These are phyloP conservation scores for Picea glauca DNA, from an alignment of 75 land plant genomes.

Conservation along the genomic window DNA sequence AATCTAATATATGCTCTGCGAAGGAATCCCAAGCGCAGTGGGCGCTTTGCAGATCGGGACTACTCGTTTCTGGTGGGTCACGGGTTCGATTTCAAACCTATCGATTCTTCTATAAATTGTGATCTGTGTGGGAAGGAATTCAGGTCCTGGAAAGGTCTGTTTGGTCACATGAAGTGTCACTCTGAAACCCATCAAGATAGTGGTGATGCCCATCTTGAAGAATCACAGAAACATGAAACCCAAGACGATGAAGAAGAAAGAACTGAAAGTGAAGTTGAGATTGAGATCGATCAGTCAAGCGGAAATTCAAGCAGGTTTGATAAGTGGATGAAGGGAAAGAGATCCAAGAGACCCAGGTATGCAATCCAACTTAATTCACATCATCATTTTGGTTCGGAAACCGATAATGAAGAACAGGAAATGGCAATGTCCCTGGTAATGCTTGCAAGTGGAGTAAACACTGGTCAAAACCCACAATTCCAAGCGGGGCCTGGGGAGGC, in stretches of 20 bases:
- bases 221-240: not conserved
- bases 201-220: conserved; percentile 3
- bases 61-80: conserved; percentile 17
- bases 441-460: conserved; percentile 10
- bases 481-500: not conserved
- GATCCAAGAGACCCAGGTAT: conserved; percentile 10
- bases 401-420: not conserved
- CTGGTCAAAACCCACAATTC: not conserved
- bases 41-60: conserved; percentile 5
- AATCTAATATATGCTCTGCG: conserved; percentile 14
- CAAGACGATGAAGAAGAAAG: conserved; percentile 24
- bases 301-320: not conserved
- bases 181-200: conserved; percentile 10
- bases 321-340: conserved; percentile 10
- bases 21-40: conserved; percentile 16
- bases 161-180: conserved; percentile 52
- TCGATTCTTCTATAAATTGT: not conserved
- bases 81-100: not conserved
- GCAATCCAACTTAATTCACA: not conserved
- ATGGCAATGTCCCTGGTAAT: conserved; percentile 8
- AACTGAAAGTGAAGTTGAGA: not conserved
- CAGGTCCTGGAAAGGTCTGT: conserved; percentile 37
- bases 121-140: conserved; percentile 24
- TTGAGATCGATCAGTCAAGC: not conserved
- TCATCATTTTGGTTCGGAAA: conserved; percentile 3